Evolutionary conservation across 257 asterid genomes (phyloP).

Genomic region (Fraxinus pennsylvanica): DNA sequence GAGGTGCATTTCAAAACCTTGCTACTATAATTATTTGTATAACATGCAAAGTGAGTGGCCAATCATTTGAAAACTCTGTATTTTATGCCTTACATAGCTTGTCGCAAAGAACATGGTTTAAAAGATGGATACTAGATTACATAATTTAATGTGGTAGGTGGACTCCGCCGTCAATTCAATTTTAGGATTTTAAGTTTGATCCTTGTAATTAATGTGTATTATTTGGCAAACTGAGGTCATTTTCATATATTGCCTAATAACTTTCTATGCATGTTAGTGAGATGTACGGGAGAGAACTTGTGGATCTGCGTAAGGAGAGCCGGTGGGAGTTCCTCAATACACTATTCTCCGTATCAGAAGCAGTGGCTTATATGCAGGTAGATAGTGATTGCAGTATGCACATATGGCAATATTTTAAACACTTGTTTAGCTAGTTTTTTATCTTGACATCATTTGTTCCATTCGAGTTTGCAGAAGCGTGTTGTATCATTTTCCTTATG

Average conservation of each 20-base stretch:
- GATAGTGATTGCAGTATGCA: conserved; percentile 6
- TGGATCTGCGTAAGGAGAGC: conserved; percentile 81
- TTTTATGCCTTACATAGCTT: neutral
- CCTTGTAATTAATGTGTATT: conserved; percentile 17
- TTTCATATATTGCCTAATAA: conserved; percentile 30
- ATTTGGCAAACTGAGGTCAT: conserved; percentile 26
- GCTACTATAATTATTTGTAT: conserved; percentile 17
- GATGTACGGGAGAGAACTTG: conserved; percentile 90
- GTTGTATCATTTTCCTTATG: neutral
- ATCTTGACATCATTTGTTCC: neutral
- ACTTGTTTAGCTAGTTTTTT: conserved; percentile 14
- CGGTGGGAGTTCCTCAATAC: conserved; percentile 91
- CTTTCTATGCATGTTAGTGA: conserved; percentile 60
- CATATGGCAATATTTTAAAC: neutral
- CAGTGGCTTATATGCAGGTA: conserved; percentile 97
- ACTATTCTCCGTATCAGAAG: conserved; percentile 88
- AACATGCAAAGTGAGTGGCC: conserved; percentile 23
- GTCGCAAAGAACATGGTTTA: neutral
- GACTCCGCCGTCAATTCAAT: conserved; percentile 9
- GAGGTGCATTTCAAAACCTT: conserved; percentile 51
- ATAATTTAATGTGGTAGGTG: conserved; percentile 1
- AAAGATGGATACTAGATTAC: neutral
- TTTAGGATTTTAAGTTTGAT: conserved; percentile 19
- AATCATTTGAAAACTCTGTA: conserved; percentile 8
- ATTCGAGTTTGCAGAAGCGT: conserved; percentile 14